Evolutionary conservation across 2,329 filamentous ascomycete genomes (phyloP).

Genomic region (Celoporthe dispersa): DNA sequence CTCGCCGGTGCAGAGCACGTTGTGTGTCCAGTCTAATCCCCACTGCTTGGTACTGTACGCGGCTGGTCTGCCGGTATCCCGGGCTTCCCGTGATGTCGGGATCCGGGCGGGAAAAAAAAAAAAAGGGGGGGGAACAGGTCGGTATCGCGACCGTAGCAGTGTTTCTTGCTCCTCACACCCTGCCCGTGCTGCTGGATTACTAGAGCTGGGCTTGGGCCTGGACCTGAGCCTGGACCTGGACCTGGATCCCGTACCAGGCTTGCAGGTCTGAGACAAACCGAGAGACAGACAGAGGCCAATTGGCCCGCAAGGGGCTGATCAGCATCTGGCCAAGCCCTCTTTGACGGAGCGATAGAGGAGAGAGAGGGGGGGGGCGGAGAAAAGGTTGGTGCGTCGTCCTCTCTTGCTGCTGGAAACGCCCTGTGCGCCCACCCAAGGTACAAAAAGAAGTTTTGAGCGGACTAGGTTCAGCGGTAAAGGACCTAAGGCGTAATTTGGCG

Average conservation of each 20-base stretch:
- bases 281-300: constrained; percentile 11
- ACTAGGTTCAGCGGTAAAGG: neutral
- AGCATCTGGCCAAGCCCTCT: neutral
- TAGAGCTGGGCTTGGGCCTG: neutral
- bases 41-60: neutral
- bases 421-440: neutral
- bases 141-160: neutral
- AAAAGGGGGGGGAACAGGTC: neutral
- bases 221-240: neutral
- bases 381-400: neutral
- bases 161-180: neutral
- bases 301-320: constrained; percentile 15
- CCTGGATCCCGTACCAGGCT: neutral
- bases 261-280: constrained; percentile 1
- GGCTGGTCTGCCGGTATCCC: neutral
- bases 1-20: neutral
- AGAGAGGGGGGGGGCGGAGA: too few relatives aligned
- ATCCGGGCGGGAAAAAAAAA: neutral
- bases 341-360: neutral
- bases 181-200: neutral
- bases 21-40: neutral
- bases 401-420: neutral
- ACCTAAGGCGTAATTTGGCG: neutral
- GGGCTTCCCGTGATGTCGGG: neutral
- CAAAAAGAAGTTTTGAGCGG: neutral